Evolutionary conservation across 441 rosid genomes (phyloP), one percentile per base, ranked within the genome.

Genomic region (Francoa sonchifolia): DNA sequence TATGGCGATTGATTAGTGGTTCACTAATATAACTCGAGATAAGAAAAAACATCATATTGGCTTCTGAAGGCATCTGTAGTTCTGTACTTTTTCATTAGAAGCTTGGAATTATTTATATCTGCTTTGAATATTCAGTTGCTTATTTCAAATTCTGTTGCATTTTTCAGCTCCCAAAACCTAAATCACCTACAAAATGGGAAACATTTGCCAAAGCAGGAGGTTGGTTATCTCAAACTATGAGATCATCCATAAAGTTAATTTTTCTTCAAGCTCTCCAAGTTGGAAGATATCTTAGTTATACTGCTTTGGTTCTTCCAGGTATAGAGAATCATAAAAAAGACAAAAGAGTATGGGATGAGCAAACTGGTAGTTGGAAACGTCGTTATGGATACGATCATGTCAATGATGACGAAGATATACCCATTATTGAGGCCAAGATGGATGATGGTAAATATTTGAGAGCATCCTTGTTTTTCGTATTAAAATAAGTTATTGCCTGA

Each of bases 371-470:
- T 9, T 90, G 95, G 76, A 90, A 90, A 63, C 89, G 93, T 18
- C 73, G 83, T 9, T 77, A 58, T 69, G 96, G 98, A 37, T 85
- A 76, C 39, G 94, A 89, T 59, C 93, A 87, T 52, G 95, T 79
- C 45, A 78, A 85, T 47, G 93, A 90, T 50, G 96, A 90, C 68
- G 55, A 65, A 29, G 96, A 90, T 44, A 34, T 90, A 17, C 87
- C 96, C 31, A 80, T 90, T 47, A 71, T 85, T 28, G 98, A 82
- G 48, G 94, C 93, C 62, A 90, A 85, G 67, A 69, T 51, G 63
- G 54, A 92, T 38, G 94, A 85, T 65, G 96, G 96, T 89, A 69
- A 27, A 10, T 19, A 25, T 13, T 13, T 17, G 33, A 34, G 20
- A 13, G 14, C 12, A 9, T 12, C 17, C 22, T n/a, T 34, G 21